Base-by-base conservation (phyloP, 1,139 yeast genomes). In the Lodderomyces orthopsilosis region DNA sequence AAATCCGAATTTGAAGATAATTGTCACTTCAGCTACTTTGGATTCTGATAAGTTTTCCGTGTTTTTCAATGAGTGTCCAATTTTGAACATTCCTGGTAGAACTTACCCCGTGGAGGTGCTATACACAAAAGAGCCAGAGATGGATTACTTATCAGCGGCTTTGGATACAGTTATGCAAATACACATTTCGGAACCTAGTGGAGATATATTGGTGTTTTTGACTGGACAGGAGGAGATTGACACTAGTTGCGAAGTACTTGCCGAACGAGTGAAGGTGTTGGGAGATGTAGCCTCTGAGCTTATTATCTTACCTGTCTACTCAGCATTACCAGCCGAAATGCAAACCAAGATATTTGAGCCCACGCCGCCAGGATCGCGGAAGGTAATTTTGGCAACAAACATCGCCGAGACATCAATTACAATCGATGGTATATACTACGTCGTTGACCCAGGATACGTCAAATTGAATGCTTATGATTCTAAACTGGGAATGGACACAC, bases 211-310 rank as follows among this genome's bases (percentile, higher is more conserved):
- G 37, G 95, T 89, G 7, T 89, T 89, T 56, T 66, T 89, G 48
- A 88, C 96, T 0, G 96, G 96, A 58, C 93, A 88, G 57, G 96
- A 89, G 48, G 96, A 89, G 58, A 91, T 91, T 57, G 98, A 91
- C 56, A 83, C 95, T 0, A 82, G 94, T 47, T 87, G 94, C 57
- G 95, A 88, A 55, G 79, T 83, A 0, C 63, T 90, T 6, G 75
- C 65, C 47, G 86, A 85, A 49, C 71, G 89, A 46, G 75, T 85
- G 58, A 81, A 85, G 52, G 73, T 79, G 0, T 62, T 90, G 41
- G 91, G 89, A 2, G 77, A 80, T 28, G 63, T 77, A 0, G 75
- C 79, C 0, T 76, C 82, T 0, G 94, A 88, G 44, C 66, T 91
- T 40, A 67, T 88, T 17, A 81, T 91, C 12, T 63, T 90, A n/a